Base-by-base conservation (phyloP, 768 basidiomycete genomes). In the Termitomyces heimii region DNA sequence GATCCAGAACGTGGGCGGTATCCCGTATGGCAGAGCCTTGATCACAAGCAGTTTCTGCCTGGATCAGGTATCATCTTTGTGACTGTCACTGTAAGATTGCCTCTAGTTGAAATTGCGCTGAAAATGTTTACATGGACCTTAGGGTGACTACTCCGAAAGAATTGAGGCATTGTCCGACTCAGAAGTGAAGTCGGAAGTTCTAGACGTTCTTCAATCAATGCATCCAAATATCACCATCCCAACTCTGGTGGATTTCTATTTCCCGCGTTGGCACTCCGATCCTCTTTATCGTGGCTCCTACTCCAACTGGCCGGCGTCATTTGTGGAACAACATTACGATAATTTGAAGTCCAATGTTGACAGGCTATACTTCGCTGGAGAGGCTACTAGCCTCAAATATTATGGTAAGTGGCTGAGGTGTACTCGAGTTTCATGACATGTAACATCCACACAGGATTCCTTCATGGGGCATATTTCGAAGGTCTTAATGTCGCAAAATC, bases 291-390 rank as follows among this genome's bases (percentile, higher is more conserved):
- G 83, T 22, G 84, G 84, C 4, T 82, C 84, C 5, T 89, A 84
- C 61, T 82, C 82, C 24, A 89, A 86, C 58, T 88, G 85, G 85
- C 86, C 85, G 0, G 75, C 87, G 0, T 76, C 82, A 4, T 86
- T 85, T 60, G 67, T 80, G 14, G 75, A 73, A 16, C 70, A 67
- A 8, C 82, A 85, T 53, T 75, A 82, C n/a, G 70, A 77, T 31
- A 84, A 86, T 62, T 62, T 86, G 46, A 75, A 79, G 56, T 82
- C 82, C 7, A 82, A 80, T 24, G 71, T 86, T 16, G 70, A 70
- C 6, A 71, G 75, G 10, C 71, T 87, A 18, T 85, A 80, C 76
- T 87, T 86, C 60, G 79, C 84, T 0, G 85, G 84, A 4, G 85
- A 87, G 65, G 83, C 79, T 8, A 84, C 79, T 12, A 85, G 79